A percentile compares a stretch with the other conserved stretches of the same genome.
These are phyloP conservation scores for Melampsora larici-populina DNA, from an alignment of 1,284 basidiomycete genomes.

Conservation along the genomic window DNA sequence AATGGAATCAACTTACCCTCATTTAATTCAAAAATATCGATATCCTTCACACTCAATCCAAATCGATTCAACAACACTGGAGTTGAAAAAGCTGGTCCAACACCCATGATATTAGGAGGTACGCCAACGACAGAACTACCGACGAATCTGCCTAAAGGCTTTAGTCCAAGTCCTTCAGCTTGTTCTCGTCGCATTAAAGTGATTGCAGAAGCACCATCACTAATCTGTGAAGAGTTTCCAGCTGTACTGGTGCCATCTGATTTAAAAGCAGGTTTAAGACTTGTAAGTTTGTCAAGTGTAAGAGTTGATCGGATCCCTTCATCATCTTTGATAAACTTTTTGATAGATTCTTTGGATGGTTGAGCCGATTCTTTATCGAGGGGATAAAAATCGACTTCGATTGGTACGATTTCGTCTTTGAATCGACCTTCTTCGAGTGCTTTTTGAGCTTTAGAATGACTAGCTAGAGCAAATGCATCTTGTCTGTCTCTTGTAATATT, in stretches of 20 bases:
- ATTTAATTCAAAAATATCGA: constrained; percentile 53
- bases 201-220: constrained; percentile 51
- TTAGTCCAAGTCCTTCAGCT: constrained; percentile 50
- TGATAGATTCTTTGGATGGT: constrained; percentile 46
- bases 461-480: constrained; percentile 50
- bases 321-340: constrained; percentile 48
- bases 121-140: constrained; percentile 50
- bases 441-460: constrained; percentile 48
- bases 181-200: constrained; percentile 50
- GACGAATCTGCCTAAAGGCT: constrained; percentile 51
- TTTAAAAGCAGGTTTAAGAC: constrained; percentile 52
- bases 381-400: constrained; percentile 44
- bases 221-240: constrained; percentile 52
- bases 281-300: constrained; percentile 45
- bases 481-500: constrained; percentile 48
- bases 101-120: constrained; percentile 52
- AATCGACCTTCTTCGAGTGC: constrained; percentile 50
- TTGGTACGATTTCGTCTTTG: constrained; percentile 50
- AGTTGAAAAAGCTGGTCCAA: constrained; percentile 50
- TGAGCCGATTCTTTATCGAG: constrained; percentile 49
- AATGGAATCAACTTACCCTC: constrained; percentile 44
- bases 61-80: constrained; percentile 50
- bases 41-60: constrained; percentile 48
- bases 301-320: constrained; percentile 47
- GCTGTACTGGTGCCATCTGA: constrained; percentile 49